Percentiles rank a stretch among this genome's conserved stretches.
These are phyloP conservation scores for Hygrocybe coccinea DNA, from an alignment of 768 basidiomycete species.

Conservation along the genomic window DNA sequence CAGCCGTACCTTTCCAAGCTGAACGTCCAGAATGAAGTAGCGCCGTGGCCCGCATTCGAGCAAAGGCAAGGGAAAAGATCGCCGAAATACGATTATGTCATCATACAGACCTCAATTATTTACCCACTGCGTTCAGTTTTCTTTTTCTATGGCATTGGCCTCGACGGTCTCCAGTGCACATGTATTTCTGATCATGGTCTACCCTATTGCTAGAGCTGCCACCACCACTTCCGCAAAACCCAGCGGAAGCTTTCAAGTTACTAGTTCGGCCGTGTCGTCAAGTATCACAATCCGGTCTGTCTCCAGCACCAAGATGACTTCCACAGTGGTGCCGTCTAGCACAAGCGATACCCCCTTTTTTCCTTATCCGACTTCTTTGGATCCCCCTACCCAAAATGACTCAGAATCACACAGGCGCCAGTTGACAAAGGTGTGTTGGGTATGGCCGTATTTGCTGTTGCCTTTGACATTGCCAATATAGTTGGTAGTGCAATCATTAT, in stretches of 20 bases:
- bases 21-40: conserved; percentile 63
- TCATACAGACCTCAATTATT: conserved; percentile 4
- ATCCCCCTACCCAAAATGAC: background rate
- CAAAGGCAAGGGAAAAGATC: no score
- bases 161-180: background rate
- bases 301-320: background rate
- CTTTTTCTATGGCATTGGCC: background rate
- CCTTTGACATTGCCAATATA: conserved; percentile 5
- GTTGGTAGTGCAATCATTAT: conserved; percentile 30
- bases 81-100: conserved; percentile 8
- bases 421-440: background rate
- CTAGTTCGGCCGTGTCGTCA: background rate
- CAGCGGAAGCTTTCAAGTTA: background rate
- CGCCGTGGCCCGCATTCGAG: conserved; percentile 57
- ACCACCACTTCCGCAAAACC: no score
- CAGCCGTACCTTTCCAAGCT: conserved; percentile 72
- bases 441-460: background rate
- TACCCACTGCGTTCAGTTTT: background rate
- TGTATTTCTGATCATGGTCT: background rate
- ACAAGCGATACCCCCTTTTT: background rate
- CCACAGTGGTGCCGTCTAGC: background rate
- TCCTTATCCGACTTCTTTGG: background rate
- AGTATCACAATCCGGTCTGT: background rate
- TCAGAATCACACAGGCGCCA: background rate
- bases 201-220: background rate